Conservation (phyloP, 2,329 filamentous ascomycete species). For the Lomentospora prolificans region DNA sequence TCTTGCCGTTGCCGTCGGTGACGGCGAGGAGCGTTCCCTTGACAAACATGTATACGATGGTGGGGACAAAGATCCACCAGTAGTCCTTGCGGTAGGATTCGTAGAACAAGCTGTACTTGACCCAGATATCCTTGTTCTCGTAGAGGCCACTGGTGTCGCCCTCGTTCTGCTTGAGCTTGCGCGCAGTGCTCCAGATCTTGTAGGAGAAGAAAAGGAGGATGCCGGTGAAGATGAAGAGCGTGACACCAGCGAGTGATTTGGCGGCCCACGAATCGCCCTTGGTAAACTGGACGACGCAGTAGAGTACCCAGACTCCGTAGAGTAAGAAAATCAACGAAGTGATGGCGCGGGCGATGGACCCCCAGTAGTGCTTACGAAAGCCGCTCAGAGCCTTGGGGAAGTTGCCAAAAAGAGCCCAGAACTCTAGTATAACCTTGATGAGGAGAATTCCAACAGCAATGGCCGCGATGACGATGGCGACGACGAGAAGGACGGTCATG, state of each 20-base stretch:
- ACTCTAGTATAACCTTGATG: conserved; percentile 82
- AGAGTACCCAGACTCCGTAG: conserved; percentile 91
- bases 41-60: conserved; percentile 81
- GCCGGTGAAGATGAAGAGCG: conserved; percentile 68
- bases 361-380: conserved; percentile 96
- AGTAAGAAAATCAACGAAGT: conserved; percentile 83
- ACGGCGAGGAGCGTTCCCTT: conserved; percentile 81
- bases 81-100: conserved; percentile 88
- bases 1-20: conserved; percentile 74
- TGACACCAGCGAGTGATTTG: conserved; percentile 72
- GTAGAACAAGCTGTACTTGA: conserved; percentile 96
- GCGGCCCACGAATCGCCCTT: conserved; percentile 91
- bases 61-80: conserved; percentile 94
- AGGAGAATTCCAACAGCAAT: conserved; percentile 82
- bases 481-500: conserved; percentile 86
- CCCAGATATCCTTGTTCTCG: conserved; percentile 82
- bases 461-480: conserved; percentile 74
- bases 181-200: conserved; percentile 71
- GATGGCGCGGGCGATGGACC: conserved; percentile 77
- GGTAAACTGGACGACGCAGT: conserved; percentile 93
- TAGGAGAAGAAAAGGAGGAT: conserved; percentile 75
- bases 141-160: conserved; percentile 68
- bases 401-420: conserved; percentile 79
- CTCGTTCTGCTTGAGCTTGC: conserved; percentile 61
- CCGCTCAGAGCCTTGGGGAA: conserved; percentile 71